phyloP scores from a whole-genome alignment of 345 rosid genomes.

The Arabidopsis thaliana region DNA sequence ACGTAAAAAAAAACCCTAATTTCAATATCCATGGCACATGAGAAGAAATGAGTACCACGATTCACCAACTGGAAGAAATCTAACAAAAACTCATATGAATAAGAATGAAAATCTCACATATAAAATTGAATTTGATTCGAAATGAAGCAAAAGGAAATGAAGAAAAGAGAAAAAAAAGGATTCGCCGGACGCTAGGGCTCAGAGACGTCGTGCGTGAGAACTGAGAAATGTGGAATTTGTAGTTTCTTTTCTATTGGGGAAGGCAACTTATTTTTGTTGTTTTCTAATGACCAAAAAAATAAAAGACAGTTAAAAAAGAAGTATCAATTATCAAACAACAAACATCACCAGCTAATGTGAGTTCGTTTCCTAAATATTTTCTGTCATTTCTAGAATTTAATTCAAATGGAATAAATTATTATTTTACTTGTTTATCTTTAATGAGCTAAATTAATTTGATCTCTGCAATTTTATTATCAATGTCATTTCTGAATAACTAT shows the following conservation, averaged over 20 bases:
- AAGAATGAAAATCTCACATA: not conserved
- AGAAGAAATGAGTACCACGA: too few relatives aligned
- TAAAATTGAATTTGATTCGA: constrained; percentile 6
- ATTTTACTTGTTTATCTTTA: too few relatives aligned
- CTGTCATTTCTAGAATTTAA: too few relatives aligned
- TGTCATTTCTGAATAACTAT: too few relatives aligned
- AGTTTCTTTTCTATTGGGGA: not conserved
- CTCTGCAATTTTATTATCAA: too few relatives aligned
- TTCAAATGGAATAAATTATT: too few relatives aligned
- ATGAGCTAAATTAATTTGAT: too few relatives aligned
- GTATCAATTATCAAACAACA: not conserved
- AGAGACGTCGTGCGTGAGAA: constrained; percentile 8
- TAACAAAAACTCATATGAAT: too few relatives aligned
- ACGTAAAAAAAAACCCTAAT: too few relatives aligned
- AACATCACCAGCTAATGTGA: not conserved
- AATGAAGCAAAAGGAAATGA: not conserved
- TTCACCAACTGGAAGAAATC: too few relatives aligned
- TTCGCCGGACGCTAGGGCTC: constrained; percentile 22
- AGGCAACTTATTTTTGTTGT: not conserved
- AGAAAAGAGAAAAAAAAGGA: not conserved
- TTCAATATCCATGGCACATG: too few relatives aligned
- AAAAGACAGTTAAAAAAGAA: not conserved
- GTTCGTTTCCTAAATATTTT: too few relatives aligned
- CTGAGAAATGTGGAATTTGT: not conserved
- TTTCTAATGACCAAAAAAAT: not conserved